Base-by-base conservation (phyloP, 192 early-diverging fungal genomes). In the Dissophora globulifera region DNA sequence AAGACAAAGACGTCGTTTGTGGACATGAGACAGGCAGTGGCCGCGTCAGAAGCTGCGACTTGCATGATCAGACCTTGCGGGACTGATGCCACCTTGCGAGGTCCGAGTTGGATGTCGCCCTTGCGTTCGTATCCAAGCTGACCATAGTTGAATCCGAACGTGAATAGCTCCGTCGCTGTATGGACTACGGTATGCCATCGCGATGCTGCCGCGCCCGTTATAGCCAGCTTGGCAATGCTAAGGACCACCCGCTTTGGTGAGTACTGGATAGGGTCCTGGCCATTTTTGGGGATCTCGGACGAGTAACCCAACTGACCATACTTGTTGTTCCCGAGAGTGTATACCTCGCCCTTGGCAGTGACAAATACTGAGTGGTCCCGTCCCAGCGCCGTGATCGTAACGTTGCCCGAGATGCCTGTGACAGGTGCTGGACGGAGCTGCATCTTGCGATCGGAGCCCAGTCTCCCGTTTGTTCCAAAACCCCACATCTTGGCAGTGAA, bases 301-400 rank as follows among this genome's bases (percentile, higher is more conserved):
- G 48, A 20, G 30, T 70, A 79, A 42, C 90, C 91, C 11, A 91
- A 81, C 72, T 93, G 92, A 1, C 86, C 85, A 64, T 69, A 82
- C 19, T 84, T 67, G 48, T 93, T 93, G 65, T 62, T 87, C 16
- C 91, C 91, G 68, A 89, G 89, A 12, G 87, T 89, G 56, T 82
- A 87, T 5, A 91, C 84, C 13, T 79, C 70, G 0, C 91, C 91
- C 40, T 42, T 66, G 15, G 31, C 43, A 2, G 86, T 88, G 16
- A 93, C 74, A 6, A 84, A 87, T 7, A 93, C 60, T 2, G 88
- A 90, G 56, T 94, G 91, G 51, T 94, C 93, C 9, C 88, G 69
- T 15, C 93, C 93, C 9, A 88, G 50, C 0, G 93, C 86, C 1
- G 88, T 79, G 3, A 43, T 52, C 0, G 11, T 52, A 0, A 84